phyloP scores from a whole-genome alignment of 176 grass and related monocot species.

The Melocanna baccifera region DNA sequence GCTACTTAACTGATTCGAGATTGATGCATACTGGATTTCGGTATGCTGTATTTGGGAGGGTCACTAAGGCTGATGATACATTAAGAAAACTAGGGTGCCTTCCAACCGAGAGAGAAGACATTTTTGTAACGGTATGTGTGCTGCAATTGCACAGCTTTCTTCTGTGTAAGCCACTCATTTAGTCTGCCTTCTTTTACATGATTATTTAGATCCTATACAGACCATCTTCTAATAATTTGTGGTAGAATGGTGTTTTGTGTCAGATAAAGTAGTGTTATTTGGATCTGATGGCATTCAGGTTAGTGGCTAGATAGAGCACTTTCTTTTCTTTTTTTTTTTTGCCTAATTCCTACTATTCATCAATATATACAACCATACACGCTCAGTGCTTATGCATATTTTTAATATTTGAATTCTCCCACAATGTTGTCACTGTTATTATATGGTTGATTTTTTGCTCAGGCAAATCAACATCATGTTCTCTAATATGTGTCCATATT shows the following conservation, averaged over 20 bases:
- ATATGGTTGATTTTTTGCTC: no score
- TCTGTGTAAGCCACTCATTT: neutral
- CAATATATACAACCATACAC: neutral
- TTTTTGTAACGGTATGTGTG: conserved; percentile 83
- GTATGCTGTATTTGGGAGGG: conserved; percentile 95
- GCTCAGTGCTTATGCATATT: neutral
- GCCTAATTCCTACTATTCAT: neutral
- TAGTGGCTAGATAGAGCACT: neutral
- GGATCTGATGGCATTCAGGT: neutral
- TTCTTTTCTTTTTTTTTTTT: neutral
- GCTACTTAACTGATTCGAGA: no score
- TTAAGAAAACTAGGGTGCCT: conserved; percentile 78
- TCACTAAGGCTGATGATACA: conserved; percentile 84
- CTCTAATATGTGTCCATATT: no score
- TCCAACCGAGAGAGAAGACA: conserved; percentile 79
- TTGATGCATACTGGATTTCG: conserved; percentile 41
- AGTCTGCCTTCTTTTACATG: neutral
- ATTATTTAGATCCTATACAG: neutral
- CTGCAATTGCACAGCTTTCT: neutral
- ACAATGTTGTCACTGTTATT: neutral
- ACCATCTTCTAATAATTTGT: neutral
- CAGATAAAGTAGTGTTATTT: neutral
- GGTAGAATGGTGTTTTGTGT: neutral
- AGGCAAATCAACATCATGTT: no score
- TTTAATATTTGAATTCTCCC: neutral